These are phyloP conservation scores for Citrus australasica DNA, from an alignment of 345 rosid genomes.

Conservation along the genomic window DNA sequence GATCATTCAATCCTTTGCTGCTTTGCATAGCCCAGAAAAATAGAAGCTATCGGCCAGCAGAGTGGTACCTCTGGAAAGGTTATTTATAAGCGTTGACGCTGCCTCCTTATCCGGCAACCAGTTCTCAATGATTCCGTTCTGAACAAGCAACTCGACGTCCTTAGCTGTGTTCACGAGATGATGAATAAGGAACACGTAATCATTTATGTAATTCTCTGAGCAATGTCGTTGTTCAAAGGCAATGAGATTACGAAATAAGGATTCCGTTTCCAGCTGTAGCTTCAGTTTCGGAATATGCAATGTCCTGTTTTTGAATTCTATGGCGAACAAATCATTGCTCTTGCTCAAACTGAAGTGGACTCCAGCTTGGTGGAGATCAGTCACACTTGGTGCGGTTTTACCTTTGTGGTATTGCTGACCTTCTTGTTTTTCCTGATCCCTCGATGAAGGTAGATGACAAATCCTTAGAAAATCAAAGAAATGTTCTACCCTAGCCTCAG, in stretches of 20 bases:
- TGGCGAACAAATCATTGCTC: conserved; percentile 11
- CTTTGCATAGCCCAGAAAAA: not conserved
- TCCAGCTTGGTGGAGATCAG: conserved; percentile 19
- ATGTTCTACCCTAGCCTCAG: not conserved
- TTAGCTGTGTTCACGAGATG: conserved; percentile 1
- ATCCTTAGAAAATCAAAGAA: not conserved
- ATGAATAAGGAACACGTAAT: not conserved
- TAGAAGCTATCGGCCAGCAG: not conserved
- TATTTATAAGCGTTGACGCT: conserved; percentile 7
- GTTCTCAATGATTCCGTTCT: conserved; percentile 4
- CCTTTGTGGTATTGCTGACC: not conserved
- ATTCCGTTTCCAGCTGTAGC: not conserved
- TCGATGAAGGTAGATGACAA: not conserved
- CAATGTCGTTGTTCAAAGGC: too few relatives aligned
- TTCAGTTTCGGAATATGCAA: not conserved
- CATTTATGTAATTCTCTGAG: too few relatives aligned
- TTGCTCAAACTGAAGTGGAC: conserved; percentile 6
- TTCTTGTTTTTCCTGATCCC: not conserved
- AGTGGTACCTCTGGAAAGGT: conserved; percentile 1
- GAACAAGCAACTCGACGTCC: conserved; percentile 18
- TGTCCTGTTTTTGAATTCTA: not conserved
- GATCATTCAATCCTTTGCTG: not conserved
- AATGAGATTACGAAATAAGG: not conserved
- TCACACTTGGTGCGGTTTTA: not conserved
- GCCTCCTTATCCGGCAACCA: not conserved